Base-by-base conservation (phyloP, 1,284 basidiomycete genomes). In the Ceratorhiza oryzae-sativae region DNA sequence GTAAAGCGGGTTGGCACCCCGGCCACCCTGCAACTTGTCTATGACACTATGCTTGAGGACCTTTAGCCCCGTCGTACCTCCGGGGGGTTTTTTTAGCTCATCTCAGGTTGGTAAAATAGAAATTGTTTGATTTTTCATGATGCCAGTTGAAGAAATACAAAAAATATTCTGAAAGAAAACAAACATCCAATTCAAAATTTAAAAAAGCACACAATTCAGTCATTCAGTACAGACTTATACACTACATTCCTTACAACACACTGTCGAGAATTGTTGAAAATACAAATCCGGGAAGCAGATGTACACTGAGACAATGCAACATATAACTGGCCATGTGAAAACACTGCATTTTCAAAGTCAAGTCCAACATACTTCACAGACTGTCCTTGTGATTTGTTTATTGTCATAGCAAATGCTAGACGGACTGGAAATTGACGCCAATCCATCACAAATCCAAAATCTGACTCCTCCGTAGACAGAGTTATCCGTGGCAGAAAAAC, bases 371-470 rank as follows among this genome's bases (percentile, higher is more conserved):
- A 25, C 39, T 75, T 59, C 27, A 75, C 65, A 45, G 81, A 83
- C 72, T 84, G 83, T 0, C 84, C 84, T 76, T 85, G 83, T 0
- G 80, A 39, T 67, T 83, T 84, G 75, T 84, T 84, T 71, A 84
- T 82, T 3, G 79, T 81, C 70, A 84, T 80, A 9, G 81, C 79
- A 77, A 83, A 84, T 3, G 82, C 82, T 0, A 83, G 77, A 0
- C 76, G 74, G 0, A 84, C 74, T 9, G 83, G 82, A 75, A 83
- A 83, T 74, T 84, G 82, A 1, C 72, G 73, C 5, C 79, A 76
- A 12, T 51, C 51, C 9, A 83, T 74, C 5, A 62, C 56, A 67
- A 80, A 80, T 1, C 73, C 72, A 56, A 79, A 76, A 55, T 73
- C 79, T 8, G 56, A 71, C 5, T 74, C 71, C 46, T 79, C 76